Base-by-base conservation (phyloP, 768 basidiomycete species). In the Lentinula detonsa region DNA sequence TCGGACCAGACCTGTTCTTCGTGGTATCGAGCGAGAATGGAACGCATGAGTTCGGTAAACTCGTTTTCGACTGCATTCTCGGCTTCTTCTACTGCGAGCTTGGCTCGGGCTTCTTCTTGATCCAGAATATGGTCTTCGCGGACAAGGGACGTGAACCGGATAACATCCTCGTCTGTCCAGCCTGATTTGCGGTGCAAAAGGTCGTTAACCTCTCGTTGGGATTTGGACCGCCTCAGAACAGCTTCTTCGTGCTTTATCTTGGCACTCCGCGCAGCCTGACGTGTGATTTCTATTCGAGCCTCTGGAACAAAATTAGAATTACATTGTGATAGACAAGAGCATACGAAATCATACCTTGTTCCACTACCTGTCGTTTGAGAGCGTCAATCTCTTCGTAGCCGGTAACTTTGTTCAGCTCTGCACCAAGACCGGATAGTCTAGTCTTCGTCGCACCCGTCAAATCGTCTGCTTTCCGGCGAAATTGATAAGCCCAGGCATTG, bases 1-100 rank as follows among this genome's bases (percentile, higher is more conserved):
- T 99, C 50, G 57, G 92, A 94, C 97, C 97, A 99, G 2, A 98
- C 86, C 72, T 99, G 97, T 71, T 99, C 97, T 74, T 98, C 96
- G 75, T 98, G 96, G 72, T 98, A 98, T 42, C 96, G 83, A 53
- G 85, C 86, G 61, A 99, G 81, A 68, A 98, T 98, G 9, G 83
- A 79, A 60, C 86, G 86, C 88, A 96, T 91, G 35, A 98, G 81
- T 69, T 86, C 88, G 68, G 81, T 87, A 71, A 98, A 97, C 66
- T 89, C 91, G 49, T 83, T 82, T 65, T 99, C 97, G 16, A 94
- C 92, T 1, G 82, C 84, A 55, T 84, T 82, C 66, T 99, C 97
- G 2, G 84, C 81, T 43, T 84, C 80, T 21, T 82, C 80, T 2
- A 91, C 87, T 16, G 77, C 80, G 6, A 71, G 72, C 67, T 96